Conservation (phyloP, 2,329 filamentous ascomycete species). For the Nigrospora sphaerica region DNA sequence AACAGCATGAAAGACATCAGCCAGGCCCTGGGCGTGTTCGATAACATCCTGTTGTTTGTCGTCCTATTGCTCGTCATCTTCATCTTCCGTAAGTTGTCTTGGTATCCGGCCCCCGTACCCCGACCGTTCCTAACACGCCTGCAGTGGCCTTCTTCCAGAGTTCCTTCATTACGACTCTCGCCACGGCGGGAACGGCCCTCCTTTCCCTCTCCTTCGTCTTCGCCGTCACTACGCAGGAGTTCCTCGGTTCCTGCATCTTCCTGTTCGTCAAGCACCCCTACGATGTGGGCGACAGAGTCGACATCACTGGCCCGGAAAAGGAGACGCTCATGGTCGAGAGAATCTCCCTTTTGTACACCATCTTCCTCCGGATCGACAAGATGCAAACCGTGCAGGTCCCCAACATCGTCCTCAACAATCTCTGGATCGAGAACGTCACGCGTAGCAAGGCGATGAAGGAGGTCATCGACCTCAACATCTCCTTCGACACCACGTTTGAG, state of each 20-base stretch:
- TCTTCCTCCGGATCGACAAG: constrained; percentile 78
- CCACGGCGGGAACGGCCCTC: constrained; percentile 84
- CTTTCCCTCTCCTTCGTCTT: constrained; percentile 97
- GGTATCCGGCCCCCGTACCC: too few relatives aligned
- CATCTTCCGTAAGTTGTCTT: constrained; percentile 59
- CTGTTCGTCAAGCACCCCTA: constrained; percentile 98
- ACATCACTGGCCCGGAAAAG: constrained; percentile 53
- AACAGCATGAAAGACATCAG: constrained; percentile 97
- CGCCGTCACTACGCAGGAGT: constrained; percentile 83
- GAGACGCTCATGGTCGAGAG: constrained; percentile 78
- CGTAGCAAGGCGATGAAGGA: constrained; percentile 91
- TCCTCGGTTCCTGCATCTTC: constrained; percentile 98
- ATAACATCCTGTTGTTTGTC: constrained; percentile 75
- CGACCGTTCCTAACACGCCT: background rate
- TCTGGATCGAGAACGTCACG: constrained; percentile 94
- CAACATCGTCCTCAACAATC: constrained; percentile 83
- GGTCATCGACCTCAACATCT: constrained; percentile 69
- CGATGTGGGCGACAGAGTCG: constrained; percentile 90
- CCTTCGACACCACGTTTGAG: constrained; percentile 81
- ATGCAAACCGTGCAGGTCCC: constrained; percentile 78
- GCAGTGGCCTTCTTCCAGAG: constrained; percentile 79
- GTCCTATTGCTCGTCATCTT: constrained; percentile 76
- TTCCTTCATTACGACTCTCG: constrained; percentile 76
- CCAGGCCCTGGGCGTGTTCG: constrained; percentile 85
- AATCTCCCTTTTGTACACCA: constrained; percentile 87